Conservation (phyloP, 2,329 filamentous ascomycete species). For the Hypoxylon sp. region DNA sequence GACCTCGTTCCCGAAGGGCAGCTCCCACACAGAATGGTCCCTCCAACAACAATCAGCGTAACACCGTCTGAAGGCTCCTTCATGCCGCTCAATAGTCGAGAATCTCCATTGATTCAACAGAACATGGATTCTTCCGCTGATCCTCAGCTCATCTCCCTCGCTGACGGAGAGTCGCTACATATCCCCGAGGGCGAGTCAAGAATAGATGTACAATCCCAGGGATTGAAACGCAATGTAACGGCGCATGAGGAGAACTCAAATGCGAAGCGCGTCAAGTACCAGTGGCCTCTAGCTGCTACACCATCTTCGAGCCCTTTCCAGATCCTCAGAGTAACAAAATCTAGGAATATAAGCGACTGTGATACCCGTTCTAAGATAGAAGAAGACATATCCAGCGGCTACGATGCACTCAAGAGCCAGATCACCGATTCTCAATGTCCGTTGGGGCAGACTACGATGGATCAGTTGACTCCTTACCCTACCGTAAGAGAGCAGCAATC, state of each 20-base stretch:
- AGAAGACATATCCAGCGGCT: background rate
- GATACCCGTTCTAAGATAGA: conserved; percentile 3
- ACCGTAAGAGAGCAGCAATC: conserved; percentile 1
- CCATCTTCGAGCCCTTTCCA: conserved; percentile 36
- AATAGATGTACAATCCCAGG: background rate
- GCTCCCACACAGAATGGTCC: background rate
- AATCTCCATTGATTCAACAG: background rate
- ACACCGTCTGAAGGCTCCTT: conserved; percentile 1
- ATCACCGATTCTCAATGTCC: conserved; percentile 4
- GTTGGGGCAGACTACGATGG: conserved; percentile 32
- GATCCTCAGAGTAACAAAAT: conserved; percentile 44
- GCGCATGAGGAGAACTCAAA: conserved; percentile 6
- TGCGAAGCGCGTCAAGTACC: conserved; percentile 25
- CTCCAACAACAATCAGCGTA: background rate
- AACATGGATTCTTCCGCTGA: background rate
- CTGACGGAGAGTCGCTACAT: background rate
- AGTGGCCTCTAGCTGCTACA: conserved; percentile 21
- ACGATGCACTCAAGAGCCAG: conserved; percentile 9
- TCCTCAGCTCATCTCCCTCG: background rate
- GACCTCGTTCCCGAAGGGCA: background rate
- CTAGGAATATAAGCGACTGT: conserved; percentile 4
- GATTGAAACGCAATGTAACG: conserved; percentile 22
- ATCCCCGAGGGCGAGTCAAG: background rate
- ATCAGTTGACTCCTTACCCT: conserved; percentile 39
- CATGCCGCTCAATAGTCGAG: conserved; percentile 9